Base-by-base conservation (phyloP, 805 yeast genomes). In the Zygosaccharomyces bisporus region DNA sequence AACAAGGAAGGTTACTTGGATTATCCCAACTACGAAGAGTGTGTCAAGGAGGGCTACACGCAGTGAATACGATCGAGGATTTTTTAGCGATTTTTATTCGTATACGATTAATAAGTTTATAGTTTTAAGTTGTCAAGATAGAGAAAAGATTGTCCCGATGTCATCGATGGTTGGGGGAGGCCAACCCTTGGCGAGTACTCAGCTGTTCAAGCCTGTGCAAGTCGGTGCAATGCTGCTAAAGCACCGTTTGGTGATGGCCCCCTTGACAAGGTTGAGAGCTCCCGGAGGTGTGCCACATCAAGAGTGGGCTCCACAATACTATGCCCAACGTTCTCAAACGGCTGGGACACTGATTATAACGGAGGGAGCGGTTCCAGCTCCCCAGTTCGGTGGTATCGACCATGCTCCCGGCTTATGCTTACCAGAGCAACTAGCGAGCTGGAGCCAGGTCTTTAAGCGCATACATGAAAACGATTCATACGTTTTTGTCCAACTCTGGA, bases 261-360 rank as follows among this genome's bases (percentile, higher is more conserved):
- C 78, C 14, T 61, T 72, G 41, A 71, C 76, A 18, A 58, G 76
- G 52, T 49, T 54, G 51, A 65, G 77, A 49, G 67, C 68, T 29
- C 63, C 60, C 3, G 71, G 68, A 17, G 64, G 63, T 49, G 61
- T 63, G 14, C 70, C 77, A n/a, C 69, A 74, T 17, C 52, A 47
- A 39, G 76, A 74, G 23, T 67, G 75, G 41, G 65, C 70, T 51
- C 54, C 61, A 7, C 64, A 71, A 46, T 79, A 81, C 60, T 82
- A 82, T 55, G 68, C 57, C 16, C 76, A 77, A 50, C 68, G 85
- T 49, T 72, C 85, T 1, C 55, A 63, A 34, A 61, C 63, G 39
- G 73, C 75, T 14, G 86, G 86, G 10, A 74, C 83, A n/a, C 58
- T 83, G 45, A 52, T 80, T 30, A 72, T 78, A 50, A 64, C 81